Conservation (phyloP, 2,329 filamentous ascomycete species). For the Coniochaeta prunicola region DNA sequence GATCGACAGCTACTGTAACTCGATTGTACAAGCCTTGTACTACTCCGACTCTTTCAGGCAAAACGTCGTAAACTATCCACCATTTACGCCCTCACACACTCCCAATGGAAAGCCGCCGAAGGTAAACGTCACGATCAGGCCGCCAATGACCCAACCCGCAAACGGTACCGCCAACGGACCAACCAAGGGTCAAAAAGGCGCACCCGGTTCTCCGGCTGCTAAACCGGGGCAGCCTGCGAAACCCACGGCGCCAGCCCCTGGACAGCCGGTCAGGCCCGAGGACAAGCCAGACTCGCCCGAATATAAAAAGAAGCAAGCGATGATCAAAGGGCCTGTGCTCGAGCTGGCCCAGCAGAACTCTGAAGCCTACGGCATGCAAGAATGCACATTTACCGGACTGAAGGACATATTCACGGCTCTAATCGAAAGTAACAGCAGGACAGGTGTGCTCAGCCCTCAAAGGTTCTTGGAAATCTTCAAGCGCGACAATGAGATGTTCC, state of each 20-base stretch:
- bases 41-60: slow-evolving; percentile 92
- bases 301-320: slow-evolving; percentile 94
- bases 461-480: slow-evolving; percentile 92
- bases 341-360: slow-evolving; percentile 78
- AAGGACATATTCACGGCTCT: slow-evolving; percentile 95
- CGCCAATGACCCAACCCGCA: slow-evolving; percentile 40
- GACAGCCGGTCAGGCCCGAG: slow-evolving; percentile 61
- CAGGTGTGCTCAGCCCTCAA: slow-evolving; percentile 85
- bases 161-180: slow-evolving; percentile 30
- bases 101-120: slow-evolving; percentile 51
- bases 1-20: slow-evolving; percentile 82
- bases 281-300: slow-evolving; percentile 93
- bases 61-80: slow-evolving; percentile 86
- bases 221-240: slow-evolving; percentile 49
- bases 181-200: slow-evolving; percentile 42
- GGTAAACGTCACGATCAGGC: slow-evolving; percentile 55
- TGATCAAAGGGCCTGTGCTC: slow-evolving; percentile 79
- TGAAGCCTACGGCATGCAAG: slow-evolving; percentile 80
- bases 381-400: slow-evolving; percentile 87
- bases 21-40: slow-evolving; percentile 93
- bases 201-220: slow-evolving; percentile 47
- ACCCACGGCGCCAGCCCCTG: slow-evolving; percentile 41
- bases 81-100: slow-evolving; percentile 60
- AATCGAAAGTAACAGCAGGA: slow-evolving; percentile 71
- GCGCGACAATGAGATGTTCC: slow-evolving; percentile 94